A percentile compares a stretch with the other conserved stretches of the same genome.
These are phyloP conservation scores for Fusarium sp. DNA, from an alignment of 2,329 filamentous ascomycete species.

Conservation along the genomic window DNA sequence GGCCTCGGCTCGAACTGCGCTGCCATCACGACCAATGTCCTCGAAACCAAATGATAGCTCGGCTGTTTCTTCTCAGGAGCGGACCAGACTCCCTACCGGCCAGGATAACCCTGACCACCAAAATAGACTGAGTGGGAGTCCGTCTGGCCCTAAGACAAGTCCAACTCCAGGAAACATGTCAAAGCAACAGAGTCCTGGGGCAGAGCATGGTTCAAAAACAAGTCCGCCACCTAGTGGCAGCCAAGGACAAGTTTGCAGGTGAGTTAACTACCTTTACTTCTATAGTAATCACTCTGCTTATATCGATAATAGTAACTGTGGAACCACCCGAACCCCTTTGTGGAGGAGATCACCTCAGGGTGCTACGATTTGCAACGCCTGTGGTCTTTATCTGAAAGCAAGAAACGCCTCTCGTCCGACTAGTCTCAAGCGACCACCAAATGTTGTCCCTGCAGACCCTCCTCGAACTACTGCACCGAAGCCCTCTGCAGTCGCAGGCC, in stretches of 20 bases:
- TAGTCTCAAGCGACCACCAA: constrained; percentile 82
- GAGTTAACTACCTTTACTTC: constrained; percentile 40
- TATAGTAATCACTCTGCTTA: constrained; percentile 1
- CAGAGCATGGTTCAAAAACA: constrained; percentile 34
- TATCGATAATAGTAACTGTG: constrained; percentile 77
- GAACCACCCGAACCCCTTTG: constrained; percentile 89
- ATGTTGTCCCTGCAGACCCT: constrained; percentile 54
- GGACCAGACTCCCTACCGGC: constrained; percentile 37
- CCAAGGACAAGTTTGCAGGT: constrained; percentile 75
- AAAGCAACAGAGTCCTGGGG: constrained; percentile 44
- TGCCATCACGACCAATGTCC: constrained; percentile 51
- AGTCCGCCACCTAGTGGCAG: constrained; percentile 33
- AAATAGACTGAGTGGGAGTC: constrained; percentile 38
- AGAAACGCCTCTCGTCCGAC: constrained; percentile 91
- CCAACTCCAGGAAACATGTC: constrained; percentile 37
- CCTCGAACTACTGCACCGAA: constrained; percentile 55
- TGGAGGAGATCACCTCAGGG: constrained; percentile 95
- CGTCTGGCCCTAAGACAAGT: constrained; percentile 42
- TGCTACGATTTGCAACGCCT: constrained; percentile 97
- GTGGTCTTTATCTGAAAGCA: constrained; percentile 92
- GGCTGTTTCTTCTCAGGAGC: constrained; percentile 25
- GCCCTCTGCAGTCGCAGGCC: constrained; percentile 48
- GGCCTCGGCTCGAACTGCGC: constrained; percentile 47
- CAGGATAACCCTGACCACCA: constrained; percentile 33
- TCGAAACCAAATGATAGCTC: constrained; percentile 43